Conservation (phyloP, 306 rosid species). For the Lathyrus tuberosus region DNA sequence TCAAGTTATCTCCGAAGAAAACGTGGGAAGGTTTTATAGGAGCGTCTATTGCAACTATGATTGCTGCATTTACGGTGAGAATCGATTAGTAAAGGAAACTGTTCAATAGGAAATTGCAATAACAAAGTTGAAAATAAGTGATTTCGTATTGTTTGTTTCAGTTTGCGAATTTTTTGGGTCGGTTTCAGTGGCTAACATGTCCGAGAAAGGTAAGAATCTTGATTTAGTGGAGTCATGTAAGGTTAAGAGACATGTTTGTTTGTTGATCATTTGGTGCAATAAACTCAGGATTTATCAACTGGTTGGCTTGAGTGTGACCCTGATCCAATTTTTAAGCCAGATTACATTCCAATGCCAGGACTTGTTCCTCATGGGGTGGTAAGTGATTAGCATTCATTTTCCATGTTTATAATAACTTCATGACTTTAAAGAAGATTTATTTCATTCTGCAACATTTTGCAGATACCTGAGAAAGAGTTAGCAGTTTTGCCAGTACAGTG, state of each 20-base stretch:
- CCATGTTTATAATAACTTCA: background rate
- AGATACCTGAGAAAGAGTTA: conserved; percentile 75
- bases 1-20: conserved; percentile 98
- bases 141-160: conserved; percentile 50
- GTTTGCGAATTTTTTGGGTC: conserved; percentile 89
- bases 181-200: conserved; percentile 88
- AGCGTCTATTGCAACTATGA: conserved; percentile 86
- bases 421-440: conserved; percentile 8
- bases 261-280: conserved; percentile 36
- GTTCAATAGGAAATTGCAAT: background rate
- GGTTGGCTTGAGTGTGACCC: conserved; percentile 97
- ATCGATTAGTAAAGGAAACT: conserved; percentile 18
- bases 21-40: conserved; percentile 99
- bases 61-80: conserved; percentile 86
- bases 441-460: conserved; percentile 37
- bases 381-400: conserved; percentile 31
- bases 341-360: conserved; percentile 59
- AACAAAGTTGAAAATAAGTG: background rate
- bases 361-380: conserved; percentile 84
- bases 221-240: conserved; percentile 18
- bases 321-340: conserved; percentile 87
- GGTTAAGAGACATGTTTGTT: conserved; percentile 20
- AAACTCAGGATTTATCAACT: conserved; percentile 84
- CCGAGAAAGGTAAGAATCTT: conserved; percentile 83
- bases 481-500: conserved; percentile 86